Base-by-base conservation (phyloP, 768 basidiomycete genomes). In the Phaeotremella skinneri region DNA sequence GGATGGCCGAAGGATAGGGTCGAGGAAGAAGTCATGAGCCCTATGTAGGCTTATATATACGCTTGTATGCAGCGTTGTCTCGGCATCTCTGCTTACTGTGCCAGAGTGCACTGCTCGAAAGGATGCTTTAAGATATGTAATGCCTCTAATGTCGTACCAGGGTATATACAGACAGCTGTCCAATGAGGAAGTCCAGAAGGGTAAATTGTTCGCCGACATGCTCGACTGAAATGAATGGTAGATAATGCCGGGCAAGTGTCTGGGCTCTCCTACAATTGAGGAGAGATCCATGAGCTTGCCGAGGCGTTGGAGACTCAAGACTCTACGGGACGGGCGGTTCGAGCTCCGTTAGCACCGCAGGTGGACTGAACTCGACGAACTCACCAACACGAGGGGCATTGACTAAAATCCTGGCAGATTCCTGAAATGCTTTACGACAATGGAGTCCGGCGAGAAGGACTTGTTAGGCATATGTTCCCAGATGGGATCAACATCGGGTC, bases 401-500 rank as follows among this genome's bases (percentile, higher is more conserved):
- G 20, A 7, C 26, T 56, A 64, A 49, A 49, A 65, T n/a, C 61
- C 61, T 23, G 58, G 58, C 50, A 74, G 49, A 55, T 71, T 69
- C 29, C 72, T 60, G 56, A 57, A 60, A 59, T 94, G 92, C 67
- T 83, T 83, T 30, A 94, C 84, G 21, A 72, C 64, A 48, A 94
- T 87, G 4, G 88, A 79, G 45, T 85, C 84, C 0, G 79, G 20
- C 2, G 72, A 74, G 49, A 78, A 85, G 11, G 86, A 83, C 71
- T 81, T 85, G 62, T 87, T 83, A 17, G 69, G 67, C 85, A 88
- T 87, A 31, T 76, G 73, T 76, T 97, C 94, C 94, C 94, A 99
- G 54, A 99, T 88, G 4, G 94, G 94, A 68, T 98, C 94, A 4
- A 99, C 90, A 70, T 98, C 93, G 0, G 94, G 94, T 42, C 93